Conservation (phyloP, 2,329 filamentous ascomycete genomes). For the Venturia nashicola region DNA sequence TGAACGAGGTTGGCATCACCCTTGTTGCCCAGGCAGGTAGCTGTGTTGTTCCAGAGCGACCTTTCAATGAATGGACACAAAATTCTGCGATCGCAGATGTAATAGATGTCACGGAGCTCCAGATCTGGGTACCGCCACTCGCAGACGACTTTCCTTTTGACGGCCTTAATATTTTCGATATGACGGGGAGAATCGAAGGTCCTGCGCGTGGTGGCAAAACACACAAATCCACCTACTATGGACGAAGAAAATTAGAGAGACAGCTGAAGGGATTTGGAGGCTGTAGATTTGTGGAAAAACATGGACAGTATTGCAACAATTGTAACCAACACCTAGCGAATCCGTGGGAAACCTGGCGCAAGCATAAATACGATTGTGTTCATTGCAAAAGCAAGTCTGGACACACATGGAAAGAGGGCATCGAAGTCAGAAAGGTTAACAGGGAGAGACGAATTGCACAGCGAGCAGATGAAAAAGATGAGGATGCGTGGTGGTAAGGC, state of each 20-base stretch:
- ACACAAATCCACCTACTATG: neutral
- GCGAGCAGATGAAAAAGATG: neutral
- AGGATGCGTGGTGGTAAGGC: neutral
- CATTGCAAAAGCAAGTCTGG: neutral
- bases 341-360: neutral
- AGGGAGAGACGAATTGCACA: neutral
- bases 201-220: neutral
- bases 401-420: neutral
- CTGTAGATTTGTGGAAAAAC: constrained; percentile 1
- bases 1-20: neutral
- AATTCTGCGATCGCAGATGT: neutral
- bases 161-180: neutral
- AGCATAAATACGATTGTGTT: neutral
- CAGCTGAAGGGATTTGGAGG: neutral
- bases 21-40: neutral
- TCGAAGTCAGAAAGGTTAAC: constrained; percentile 1
- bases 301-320: neutral
- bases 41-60: neutral
- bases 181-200: neutral
- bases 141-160: neutral
- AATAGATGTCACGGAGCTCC: neutral
- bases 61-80: neutral
- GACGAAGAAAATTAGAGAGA: neutral
- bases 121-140: neutral
- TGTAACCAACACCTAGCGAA: neutral